Conservation (phyloP, 768 basidiomycete species). For the Rhodosporidiobolus sp. region DNA sequence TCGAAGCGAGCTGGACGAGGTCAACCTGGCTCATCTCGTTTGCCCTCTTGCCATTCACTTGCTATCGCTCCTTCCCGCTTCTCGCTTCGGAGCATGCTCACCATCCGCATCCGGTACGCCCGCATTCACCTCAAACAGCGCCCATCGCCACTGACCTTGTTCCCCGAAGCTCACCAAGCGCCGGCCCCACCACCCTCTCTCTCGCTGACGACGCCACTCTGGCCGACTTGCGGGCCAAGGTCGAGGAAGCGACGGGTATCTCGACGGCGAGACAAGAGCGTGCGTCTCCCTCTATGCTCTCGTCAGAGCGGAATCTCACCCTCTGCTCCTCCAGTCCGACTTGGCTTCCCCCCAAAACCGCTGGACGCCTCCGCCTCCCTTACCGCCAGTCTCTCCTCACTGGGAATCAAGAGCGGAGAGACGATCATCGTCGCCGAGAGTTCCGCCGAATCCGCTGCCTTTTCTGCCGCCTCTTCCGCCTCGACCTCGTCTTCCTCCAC, state of each 20-base stretch:
- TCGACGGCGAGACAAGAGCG: slow-evolving; percentile 72
- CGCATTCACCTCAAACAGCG: neutral
- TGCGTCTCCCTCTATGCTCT: slow-evolving; percentile 51
- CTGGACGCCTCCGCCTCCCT: neutral
- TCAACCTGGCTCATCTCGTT: neutral
- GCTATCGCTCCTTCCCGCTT: neutral
- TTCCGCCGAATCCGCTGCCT: slow-evolving; percentile 20
- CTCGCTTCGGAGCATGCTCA: neutral
- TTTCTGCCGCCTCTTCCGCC: slow-evolving; percentile 5
- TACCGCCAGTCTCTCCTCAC: slow-evolving; percentile 56
- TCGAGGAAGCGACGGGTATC: slow-evolving; percentile 66
- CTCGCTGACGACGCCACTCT: slow-evolving; percentile 62
- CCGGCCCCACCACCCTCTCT: slow-evolving; percentile 64
- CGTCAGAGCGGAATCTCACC: neutral
- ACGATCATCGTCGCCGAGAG: slow-evolving; percentile 70
- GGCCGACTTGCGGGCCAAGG: slow-evolving; percentile 69
- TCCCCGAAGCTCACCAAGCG: neutral
- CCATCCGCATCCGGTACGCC: neutral
- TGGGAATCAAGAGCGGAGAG: slow-evolving; percentile 74
- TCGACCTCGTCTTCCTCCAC: neutral
- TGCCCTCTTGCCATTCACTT: neutral
- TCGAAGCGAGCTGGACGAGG: neutral
- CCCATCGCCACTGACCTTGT: too few species aligned
- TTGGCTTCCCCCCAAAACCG: slow-evolving; percentile 12
- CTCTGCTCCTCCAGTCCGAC: neutral